Conservation (phyloP, 108 stramenopile species). For the Nitzschia palea region DNA sequence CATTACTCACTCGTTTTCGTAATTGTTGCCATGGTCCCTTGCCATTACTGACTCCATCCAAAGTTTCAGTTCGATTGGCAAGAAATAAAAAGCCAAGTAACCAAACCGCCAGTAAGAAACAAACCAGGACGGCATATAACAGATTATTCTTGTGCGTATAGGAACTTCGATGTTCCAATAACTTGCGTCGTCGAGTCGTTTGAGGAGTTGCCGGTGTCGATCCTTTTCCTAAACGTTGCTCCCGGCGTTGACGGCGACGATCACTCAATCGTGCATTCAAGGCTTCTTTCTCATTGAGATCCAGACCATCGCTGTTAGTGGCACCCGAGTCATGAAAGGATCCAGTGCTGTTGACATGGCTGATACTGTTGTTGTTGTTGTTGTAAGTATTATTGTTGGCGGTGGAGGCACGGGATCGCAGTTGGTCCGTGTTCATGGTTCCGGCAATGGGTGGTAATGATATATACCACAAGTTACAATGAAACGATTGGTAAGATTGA, state of each 20-base stretch:
- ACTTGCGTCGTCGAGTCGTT: not conserved
- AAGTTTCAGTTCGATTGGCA: not conserved
- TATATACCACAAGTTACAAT: too few species aligned
- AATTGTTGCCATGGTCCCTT: not conserved
- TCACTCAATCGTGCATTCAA: slow-evolving; percentile 27
- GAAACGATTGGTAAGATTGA: too few species aligned
- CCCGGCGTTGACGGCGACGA: slow-evolving; percentile 25
- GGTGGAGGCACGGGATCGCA: slow-evolving; percentile 12
- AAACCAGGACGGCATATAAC: not conserved
- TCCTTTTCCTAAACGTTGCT: slow-evolving; percentile 1
- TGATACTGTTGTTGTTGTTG: not conserved
- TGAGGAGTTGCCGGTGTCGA: not conserved
- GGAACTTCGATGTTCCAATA: not conserved
- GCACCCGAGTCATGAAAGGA: not conserved
- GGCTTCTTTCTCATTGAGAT: slow-evolving; percentile 20
- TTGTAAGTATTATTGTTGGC: too few species aligned
- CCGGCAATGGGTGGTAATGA: too few species aligned
- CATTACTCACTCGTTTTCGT: not conserved
- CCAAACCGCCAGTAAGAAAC: slow-evolving; percentile 10
- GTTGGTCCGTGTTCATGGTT: slow-evolving; percentile 1
- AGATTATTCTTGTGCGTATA: not conserved
- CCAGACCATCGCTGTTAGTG: not conserved
- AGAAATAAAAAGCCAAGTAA: slow-evolving; percentile 16
- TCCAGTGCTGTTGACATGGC: not conserved
- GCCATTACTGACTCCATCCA: not conserved